Evolutionary conservation across 768 basidiomycete genomes (phyloP).

Genomic region (Glaciozyma antarctica): DNA sequence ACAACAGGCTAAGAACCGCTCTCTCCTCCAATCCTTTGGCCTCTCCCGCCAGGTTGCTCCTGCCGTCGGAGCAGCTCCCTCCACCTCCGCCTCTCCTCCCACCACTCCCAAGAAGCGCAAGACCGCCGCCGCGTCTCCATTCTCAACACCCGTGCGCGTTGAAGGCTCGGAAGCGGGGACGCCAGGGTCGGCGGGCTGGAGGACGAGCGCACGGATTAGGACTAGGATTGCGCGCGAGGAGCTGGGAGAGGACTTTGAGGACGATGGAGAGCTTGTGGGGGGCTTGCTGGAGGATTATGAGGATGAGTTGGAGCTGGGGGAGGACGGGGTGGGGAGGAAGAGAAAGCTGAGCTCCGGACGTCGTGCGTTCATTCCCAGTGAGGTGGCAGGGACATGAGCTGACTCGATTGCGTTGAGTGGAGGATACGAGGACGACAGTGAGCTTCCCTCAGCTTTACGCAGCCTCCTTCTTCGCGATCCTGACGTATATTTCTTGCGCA

Average conservation of each 20-base stretch:
- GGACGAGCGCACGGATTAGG: background rate
- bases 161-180: background rate
- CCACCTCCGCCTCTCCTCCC: background rate
- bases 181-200: background rate
- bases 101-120: slow-evolving; percentile 2
- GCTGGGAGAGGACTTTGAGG: background rate
- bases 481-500: no score
- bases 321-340: background rate
- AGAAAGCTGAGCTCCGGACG: background rate
- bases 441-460: background rate
- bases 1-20: background rate
- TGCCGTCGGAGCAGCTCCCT: background rate
- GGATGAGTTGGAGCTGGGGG: background rate
- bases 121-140: background rate
- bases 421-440: slow-evolving; percentile 36
- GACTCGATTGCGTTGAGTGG: slow-evolving; percentile 73
- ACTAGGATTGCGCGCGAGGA: background rate
- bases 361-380: background rate
- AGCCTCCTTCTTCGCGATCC: background rate
- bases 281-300: no score
- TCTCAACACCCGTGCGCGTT: background rate
- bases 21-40: background rate
- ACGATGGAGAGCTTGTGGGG: no score
- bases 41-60: background rate
- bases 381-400: background rate